Conservation (phyloP, 306 rosid genomes). For the Neltuma alba region DNA sequence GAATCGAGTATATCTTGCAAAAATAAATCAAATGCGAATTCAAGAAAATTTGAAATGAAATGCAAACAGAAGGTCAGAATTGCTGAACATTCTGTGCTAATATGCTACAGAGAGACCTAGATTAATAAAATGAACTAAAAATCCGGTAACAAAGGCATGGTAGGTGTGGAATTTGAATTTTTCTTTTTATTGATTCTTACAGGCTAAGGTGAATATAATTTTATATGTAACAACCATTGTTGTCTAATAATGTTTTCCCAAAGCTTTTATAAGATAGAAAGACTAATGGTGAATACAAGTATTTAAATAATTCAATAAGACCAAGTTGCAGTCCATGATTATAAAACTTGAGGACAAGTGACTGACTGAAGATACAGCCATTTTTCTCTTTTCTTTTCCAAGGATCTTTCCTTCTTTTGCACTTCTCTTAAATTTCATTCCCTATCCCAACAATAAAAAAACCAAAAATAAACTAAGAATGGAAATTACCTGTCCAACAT, state of each 20-base stretch:
- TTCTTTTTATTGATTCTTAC: neutral
- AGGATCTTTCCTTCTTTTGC: constrained; percentile 13
- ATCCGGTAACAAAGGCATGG: constrained; percentile 1
- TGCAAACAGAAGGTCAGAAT: neutral
- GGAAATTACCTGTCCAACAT: constrained; percentile 79
- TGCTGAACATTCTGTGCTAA: neutral
- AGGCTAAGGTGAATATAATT: constrained; percentile 19
- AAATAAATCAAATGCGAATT: constrained; percentile 13
- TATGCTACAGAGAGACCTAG: neutral
- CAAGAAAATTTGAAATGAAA: constrained; percentile 1
- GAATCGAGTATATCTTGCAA: constrained; percentile 20
- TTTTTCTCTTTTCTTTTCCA: constrained; percentile 19
- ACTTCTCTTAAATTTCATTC: constrained; percentile 16
- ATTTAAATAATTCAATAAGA: constrained; percentile 13
- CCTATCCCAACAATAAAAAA: neutral
- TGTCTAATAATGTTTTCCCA: constrained; percentile 7
- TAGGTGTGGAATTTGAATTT: neutral
- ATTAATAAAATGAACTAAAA: neutral
- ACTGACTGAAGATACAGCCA: constrained; percentile 1
- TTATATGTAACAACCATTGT: constrained; percentile 11
- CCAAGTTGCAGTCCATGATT: constrained; percentile 19
- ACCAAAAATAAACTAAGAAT: neutral
- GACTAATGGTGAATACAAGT: neutral
- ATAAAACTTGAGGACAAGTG: constrained; percentile 2
- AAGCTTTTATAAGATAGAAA: constrained; percentile 21